Evolutionary conservation across 257 asterid genomes (phyloP).

Genomic region (Anisodus acutangulus): DNA sequence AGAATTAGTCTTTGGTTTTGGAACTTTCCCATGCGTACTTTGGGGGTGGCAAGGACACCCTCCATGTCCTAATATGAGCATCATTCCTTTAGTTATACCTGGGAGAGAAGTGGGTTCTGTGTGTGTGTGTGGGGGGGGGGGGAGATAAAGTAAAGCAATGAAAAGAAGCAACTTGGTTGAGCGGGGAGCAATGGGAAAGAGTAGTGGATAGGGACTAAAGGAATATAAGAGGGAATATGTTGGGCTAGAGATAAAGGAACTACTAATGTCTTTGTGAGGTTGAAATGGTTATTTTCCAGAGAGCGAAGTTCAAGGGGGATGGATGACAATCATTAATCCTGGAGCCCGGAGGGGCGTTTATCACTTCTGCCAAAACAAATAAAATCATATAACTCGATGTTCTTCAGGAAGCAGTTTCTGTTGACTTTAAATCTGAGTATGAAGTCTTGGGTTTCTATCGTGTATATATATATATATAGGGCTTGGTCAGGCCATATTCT

Average conservation of each 20-base stretch:
- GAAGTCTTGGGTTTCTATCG: neutral
- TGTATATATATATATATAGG: neutral
- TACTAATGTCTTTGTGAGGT: neutral
- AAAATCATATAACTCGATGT: neutral
- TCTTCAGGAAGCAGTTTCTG: slow-evolving; percentile 8
- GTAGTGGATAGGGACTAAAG: neutral
- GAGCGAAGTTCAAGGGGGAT: neutral
- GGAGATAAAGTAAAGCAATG: neutral
- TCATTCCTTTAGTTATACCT: neutral
- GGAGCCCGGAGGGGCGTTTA: neutral
- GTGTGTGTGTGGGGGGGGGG: neutral
- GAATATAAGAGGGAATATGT: neutral
- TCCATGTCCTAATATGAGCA: neutral
- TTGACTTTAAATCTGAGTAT: neutral
- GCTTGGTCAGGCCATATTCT: neutral
- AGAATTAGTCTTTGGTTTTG: slow-evolving; percentile 8
- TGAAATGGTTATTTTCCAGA: neutral
- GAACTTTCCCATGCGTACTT: neutral
- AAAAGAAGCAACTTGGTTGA: slow-evolving; percentile 5
- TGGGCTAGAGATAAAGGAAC: neutral
- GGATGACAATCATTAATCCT: neutral
- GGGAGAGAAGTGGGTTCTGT: neutral
- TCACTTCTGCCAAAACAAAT: neutral
- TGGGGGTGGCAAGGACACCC: neutral
- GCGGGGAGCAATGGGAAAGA: neutral